Conservation (phyloP, 2,329 filamentous ascomycete species). For the Claviceps maximensis region DNA sequence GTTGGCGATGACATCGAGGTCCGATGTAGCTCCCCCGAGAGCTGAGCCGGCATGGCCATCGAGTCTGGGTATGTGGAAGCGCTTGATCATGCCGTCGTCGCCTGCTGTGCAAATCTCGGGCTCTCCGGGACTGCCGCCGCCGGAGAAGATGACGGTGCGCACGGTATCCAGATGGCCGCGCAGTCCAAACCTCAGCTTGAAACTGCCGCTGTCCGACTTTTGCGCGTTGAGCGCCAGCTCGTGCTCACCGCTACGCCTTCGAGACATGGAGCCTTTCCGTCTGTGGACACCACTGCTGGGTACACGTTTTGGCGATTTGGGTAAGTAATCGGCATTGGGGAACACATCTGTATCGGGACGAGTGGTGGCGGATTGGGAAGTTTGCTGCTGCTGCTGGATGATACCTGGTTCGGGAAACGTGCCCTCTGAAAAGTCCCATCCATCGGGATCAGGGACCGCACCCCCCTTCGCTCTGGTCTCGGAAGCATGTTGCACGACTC, state of each 20-base stretch:
- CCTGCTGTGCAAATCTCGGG: conserved; percentile 94
- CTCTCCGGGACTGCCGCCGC: conserved; percentile 86
- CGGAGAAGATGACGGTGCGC: conserved; percentile 89
- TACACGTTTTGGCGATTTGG: conserved; percentile 66
- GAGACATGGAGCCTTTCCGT: conserved; percentile 67
- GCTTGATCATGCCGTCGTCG: conserved; percentile 90
- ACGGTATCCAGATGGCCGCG: conserved; percentile 90
- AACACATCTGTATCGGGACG: conserved; percentile 83
- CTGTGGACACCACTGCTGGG: conserved; percentile 51
- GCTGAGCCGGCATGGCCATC: conserved; percentile 33
- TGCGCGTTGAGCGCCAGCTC: conserved; percentile 41
- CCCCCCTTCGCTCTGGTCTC: conserved; percentile 34
- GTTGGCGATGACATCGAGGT: conserved; percentile 83
- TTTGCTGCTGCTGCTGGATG: conserved; percentile 19
- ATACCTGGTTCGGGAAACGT: conserved; percentile 44
- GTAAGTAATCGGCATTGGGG: conserved; percentile 63
- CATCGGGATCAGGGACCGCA: conserved; percentile 47
- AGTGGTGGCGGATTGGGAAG: conserved; percentile 34
- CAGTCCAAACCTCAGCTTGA: conserved; percentile 86
- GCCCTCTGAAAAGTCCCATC: conserved; percentile 86
- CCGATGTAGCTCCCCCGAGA: conserved; percentile 46
- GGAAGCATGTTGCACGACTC: conserved; percentile 25
- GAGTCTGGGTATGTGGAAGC: conserved; percentile 87
- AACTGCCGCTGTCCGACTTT: conserved; percentile 59
- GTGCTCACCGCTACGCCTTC: conserved; percentile 57